Evolutionary conservation across 345 rosid genomes (phyloP), one percentile per base, ranked within the genome.

Genomic region (Corchorus capsularis): DNA sequence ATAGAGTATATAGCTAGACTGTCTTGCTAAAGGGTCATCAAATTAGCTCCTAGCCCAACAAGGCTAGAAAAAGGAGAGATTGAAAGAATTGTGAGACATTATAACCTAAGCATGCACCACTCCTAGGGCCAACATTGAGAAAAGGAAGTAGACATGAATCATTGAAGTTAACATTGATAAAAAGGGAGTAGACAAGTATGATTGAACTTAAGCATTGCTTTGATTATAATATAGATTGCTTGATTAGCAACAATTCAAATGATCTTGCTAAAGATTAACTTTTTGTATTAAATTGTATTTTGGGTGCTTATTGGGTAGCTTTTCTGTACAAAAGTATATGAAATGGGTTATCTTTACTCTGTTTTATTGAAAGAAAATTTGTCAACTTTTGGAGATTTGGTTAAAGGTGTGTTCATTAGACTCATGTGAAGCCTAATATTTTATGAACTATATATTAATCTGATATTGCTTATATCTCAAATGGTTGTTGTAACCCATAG

Each of bases 351-450:
- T 12, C 63, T 19, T 41, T 32, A 45, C 73, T 75, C 50, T 55
- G 13, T 39, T 47, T 37, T 27, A 47, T 50, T 57, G 71, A 72
- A 78, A 39, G 56, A 46, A 72, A 54, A 53, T 17, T 54, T 11
- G 22, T 63, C 5, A 71, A 20, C 19, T 75, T 74, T 8, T 53
- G 47, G 61, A 62, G 73, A 32, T 62, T 76, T 43, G 14, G 27
- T 65, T 79, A 83, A 83, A 81, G 85, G 56, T 68, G 86, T 79
- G 56, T 71, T 89, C 79, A 89, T 87, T 84, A 76, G 69, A 76
- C 74, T 77, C 90, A 87, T 89, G 89, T 88, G 85, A 37, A 61
- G 27, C 12, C 71, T 72, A 74, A 35, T 62, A 63, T 80, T 81
- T 83, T 72, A 67, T 71, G 50, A 11, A 12, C 37, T 57, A 57